Evolutionary conservation across 2,329 filamentous ascomycete genomes (phyloP).

Genomic region (Penicillium sp.): DNA sequence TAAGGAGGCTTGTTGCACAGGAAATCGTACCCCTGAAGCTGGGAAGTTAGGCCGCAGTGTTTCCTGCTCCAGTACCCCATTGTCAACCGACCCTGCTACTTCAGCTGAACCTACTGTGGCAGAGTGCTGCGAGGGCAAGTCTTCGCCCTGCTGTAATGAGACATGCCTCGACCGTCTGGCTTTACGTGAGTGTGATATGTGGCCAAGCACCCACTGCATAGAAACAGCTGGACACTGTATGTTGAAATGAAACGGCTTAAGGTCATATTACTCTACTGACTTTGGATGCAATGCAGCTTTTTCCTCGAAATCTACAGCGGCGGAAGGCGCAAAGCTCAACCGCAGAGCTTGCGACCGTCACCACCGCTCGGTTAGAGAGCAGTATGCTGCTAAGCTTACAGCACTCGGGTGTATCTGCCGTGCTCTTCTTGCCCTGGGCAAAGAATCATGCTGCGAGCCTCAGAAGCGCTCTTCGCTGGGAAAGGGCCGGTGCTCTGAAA

Average conservation of each 20-base stretch:
- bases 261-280: not conserved
- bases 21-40: not conserved
- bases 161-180: slow-evolving; percentile 48
- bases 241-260: not conserved
- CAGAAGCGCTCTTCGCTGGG: slow-evolving; percentile 11
- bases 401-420: slow-evolving; percentile 56
- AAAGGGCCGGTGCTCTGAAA: slow-evolving; percentile 2
- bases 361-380: slow-evolving; percentile 33
- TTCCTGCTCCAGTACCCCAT: not conserved
- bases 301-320: not conserved
- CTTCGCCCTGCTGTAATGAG: slow-evolving; percentile 43
- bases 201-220: not conserved
- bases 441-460: slow-evolving; percentile 51
- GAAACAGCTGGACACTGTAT: not conserved
- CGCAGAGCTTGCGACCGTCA: slow-evolving; percentile 41
- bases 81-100: not conserved
- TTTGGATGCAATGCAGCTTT: not conserved
- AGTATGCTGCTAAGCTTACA: slow-evolving; percentile 46
- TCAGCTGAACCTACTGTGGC: not conserved
- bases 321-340: not conserved
- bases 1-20: not conserved
- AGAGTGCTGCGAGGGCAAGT: slow-evolving; percentile 32
- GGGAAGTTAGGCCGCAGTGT: not conserved
- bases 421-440: slow-evolving; percentile 51
- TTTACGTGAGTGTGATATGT: slow-evolving; percentile 40